Evolutionary conservation across 2,329 filamentous ascomycete genomes (phyloP), one percentile per base, ranked within the genome.

Genomic region (Chaetomium strumarium): DNA sequence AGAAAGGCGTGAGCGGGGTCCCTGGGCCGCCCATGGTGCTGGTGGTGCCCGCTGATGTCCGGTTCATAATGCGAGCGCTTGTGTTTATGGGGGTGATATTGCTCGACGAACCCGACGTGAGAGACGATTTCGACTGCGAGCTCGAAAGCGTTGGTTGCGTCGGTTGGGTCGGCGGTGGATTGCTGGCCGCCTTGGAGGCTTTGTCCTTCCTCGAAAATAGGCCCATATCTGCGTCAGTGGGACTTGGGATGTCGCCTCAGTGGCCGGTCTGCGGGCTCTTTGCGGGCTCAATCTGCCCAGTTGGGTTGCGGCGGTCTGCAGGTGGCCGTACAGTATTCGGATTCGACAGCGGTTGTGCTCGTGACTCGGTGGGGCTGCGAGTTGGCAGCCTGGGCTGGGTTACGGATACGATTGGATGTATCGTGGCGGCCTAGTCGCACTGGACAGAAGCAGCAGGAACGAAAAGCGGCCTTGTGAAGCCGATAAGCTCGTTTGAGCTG

Each of bases 161-260:
- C 7, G 24, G 24, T 7, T 24, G 24, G 4, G 24, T 7, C 7
- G 34, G 34, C 33, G 10, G 33, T 17, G 45, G 42, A 30, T 57
- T 49, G 46, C 24, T 68, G 49, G 60, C 57, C 49, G 63, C 66
- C 64, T 72, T 75, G 48, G 72, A 66, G 56, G 72, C 66, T 69
- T 75, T 79, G 60, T 78, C 72, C 63, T 75, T 79, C 55, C 78
- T 71, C 34, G 78, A 78, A 64, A 81, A 81, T 58, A 81, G 62
- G 61, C 78, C 77, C 78, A 81, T 81, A 55, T 60, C 67, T 64
- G 57, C 46, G 24, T 45, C 19, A 45, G 37, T 33, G 46, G 33
- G 50, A 47, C 48, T 40, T 44, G 53, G 34, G 51, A 47, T 43
- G 29, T 42, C 20, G 31, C 24, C 34, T 49, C 42, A 53, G 55